Evolutionary conservation across 768 basidiomycete genomes (phyloP), one percentile per base, ranked within the genome.

Genomic region (Leccinum arenicola): DNA sequence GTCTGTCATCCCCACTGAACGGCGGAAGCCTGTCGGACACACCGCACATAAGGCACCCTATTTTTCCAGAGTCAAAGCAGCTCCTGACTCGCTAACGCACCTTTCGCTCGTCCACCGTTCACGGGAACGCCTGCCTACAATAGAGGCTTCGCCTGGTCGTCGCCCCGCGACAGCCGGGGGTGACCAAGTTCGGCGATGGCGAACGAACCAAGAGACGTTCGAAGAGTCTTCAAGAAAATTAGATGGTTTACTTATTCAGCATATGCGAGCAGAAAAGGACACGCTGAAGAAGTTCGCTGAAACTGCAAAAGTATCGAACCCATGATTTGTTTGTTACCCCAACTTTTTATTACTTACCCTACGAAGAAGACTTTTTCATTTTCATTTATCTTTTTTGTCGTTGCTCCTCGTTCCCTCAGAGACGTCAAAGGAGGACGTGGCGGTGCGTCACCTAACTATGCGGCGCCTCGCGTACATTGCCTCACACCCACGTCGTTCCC

Each of bases 141-240:
- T 55, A 23, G 58, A 57, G 10, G 21, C 54, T 33, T 55, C 54
- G 52, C 62, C 56, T 27, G 25, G 25, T 63, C 38, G 60, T 23
- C 67, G 59, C 21, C 64, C 65, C 31, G 53, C 58, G 52, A 61
- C 64, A 4, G 60, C 60, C 1, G 61, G 64, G 36, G 43, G 31
- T 23, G 74, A 73, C 9, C 70, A 61, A 48, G 60, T 71, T 29
- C 63, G 63, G 38, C 66, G 40, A 29, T 74, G 72, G 72, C 73
- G 61, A 56, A 59, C 48, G 50, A 70, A 73, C 5, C 74, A 77
- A 55, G 65, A 68, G 35, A 69, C 65, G 45, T 75, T 76, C 70
- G 77, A 84, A 63, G 86, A 88, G 71, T 84, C 85, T 29, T 70
- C 87, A 60, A 78, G 75, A 74, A 83, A 80, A 73, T 74, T 93